Percentiles rank a stretch among this genome's conserved stretches.
These are phyloP conservation scores for Aspergillus steynii DNA, from an alignment of 495 filamentous ascomycete genomes.

Conservation along the genomic window DNA sequence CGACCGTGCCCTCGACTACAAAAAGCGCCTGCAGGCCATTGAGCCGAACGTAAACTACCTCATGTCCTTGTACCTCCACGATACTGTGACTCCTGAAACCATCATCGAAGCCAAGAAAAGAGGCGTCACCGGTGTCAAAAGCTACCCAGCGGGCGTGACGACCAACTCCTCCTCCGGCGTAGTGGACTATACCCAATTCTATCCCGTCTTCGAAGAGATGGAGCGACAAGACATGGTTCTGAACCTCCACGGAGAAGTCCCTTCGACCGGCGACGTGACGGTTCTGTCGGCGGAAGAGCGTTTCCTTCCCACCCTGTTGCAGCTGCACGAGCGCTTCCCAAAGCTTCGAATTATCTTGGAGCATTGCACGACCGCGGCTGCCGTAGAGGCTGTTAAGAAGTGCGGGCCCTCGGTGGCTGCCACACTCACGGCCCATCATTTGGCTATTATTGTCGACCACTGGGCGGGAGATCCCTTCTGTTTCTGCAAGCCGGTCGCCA, in stretches of 20 bases:
- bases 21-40: slow-evolving; percentile 61
- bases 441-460: slow-evolving; percentile 76
- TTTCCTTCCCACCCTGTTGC: slow-evolving; percentile 75
- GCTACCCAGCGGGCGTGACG: slow-evolving; percentile 67
- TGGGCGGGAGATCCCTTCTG: slow-evolving; percentile 73
- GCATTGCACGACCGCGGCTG: slow-evolving; percentile 84
- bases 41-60: slow-evolving; percentile 76
- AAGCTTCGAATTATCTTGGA: slow-evolving; percentile 73
- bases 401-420: slow-evolving; percentile 69
- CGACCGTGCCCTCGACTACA: slow-evolving; percentile 73
- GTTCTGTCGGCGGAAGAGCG: slow-evolving; percentile 77
- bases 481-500: slow-evolving; percentile 87
- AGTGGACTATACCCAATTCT: slow-evolving; percentile 66
- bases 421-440: slow-evolving; percentile 70
- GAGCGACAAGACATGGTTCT: slow-evolving; percentile 63
- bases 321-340: slow-evolving; percentile 74
- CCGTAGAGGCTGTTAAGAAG: slow-evolving; percentile 70
- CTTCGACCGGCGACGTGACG: slow-evolving; percentile 56
- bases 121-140: slow-evolving; percentile 53
- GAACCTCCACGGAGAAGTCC: slow-evolving; percentile 63
- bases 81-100: slow-evolving; percentile 72
- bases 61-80: slow-evolving; percentile 87
- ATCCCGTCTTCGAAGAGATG: slow-evolving; percentile 81
- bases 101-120: slow-evolving; percentile 69
- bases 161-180: slow-evolving; percentile 87